Conservation (phyloP, 1,284 basidiomycete species). For the Pascua sp. region DNA sequence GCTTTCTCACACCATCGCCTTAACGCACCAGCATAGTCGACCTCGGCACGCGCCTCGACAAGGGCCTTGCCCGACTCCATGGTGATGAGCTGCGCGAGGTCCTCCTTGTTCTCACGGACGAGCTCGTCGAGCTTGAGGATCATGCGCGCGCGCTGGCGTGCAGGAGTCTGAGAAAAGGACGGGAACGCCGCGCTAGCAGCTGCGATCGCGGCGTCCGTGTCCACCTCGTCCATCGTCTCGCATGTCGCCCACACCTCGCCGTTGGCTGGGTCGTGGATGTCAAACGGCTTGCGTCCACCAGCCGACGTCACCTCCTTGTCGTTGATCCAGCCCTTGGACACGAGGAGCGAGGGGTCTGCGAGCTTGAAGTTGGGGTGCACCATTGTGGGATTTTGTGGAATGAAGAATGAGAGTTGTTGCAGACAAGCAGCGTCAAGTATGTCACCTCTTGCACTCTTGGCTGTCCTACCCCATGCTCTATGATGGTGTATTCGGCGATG, state of each 20-base stretch:
- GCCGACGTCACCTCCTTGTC: constrained; percentile 6
- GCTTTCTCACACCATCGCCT: neutral
- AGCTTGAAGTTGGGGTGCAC: constrained; percentile 20
- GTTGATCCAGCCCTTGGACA: constrained; percentile 19
- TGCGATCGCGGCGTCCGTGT: constrained; percentile 20
- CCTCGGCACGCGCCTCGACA: constrained; percentile 72
- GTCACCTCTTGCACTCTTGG: no score
- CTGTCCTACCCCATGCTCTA: no score
- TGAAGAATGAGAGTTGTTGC: no score
- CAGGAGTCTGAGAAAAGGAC: constrained; percentile 4
- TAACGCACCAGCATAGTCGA: constrained; percentile 53
- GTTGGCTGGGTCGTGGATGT: constrained; percentile 16
- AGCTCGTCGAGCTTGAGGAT: constrained; percentile 19
- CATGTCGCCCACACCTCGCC: constrained; percentile 15
- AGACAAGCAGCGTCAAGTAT: no score
- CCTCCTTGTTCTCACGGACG: constrained; percentile 23
- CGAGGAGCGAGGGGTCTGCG: constrained; percentile 14
- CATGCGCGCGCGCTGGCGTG: constrained; percentile 21
- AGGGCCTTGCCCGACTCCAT: constrained; percentile 81
- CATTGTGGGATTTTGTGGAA: constrained; percentile 3
- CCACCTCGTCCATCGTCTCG: constrained; percentile 14
- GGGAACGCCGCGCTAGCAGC: constrained; percentile 20
- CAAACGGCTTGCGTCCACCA: constrained; percentile 10
- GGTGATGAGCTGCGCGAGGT: constrained; percentile 20
- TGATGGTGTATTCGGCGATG: no score